Percentiles rank a stretch among this genome's conserved stretches.
Conservation (phyloP, 2,329 filamentous ascomycete species). For the Phialophora expanda region DNA sequence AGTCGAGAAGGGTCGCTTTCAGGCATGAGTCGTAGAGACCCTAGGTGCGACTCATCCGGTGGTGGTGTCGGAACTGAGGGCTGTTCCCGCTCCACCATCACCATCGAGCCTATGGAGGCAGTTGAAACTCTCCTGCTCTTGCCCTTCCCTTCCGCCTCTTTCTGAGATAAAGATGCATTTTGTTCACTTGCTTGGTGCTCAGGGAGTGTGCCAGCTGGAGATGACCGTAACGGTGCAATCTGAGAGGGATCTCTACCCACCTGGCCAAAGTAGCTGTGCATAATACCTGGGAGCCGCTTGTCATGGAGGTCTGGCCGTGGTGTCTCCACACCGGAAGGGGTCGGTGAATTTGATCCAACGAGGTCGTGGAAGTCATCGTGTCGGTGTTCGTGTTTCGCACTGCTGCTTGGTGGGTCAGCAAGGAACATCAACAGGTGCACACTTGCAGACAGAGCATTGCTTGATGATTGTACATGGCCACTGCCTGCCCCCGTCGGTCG, state of each 20-base stretch:
- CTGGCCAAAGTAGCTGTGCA: conserved; percentile 97
- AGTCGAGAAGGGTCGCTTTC: conserved; percentile 45
- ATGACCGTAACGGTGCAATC: conserved; percentile 50
- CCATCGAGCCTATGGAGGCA: conserved; percentile 50
- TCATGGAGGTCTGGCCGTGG: conserved; percentile 92
- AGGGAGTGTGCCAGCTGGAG: conserved; percentile 45
- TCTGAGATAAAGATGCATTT: conserved; percentile 22
- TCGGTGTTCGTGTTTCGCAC: conserved; percentile 43
- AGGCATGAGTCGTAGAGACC: conserved; percentile 40
- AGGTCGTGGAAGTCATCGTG: conserved; percentile 48
- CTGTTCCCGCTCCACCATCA: conserved; percentile 50
- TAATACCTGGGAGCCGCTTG: conserved; percentile 92
- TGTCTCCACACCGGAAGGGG: conserved; percentile 88
- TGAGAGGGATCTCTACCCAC: conserved; percentile 86
- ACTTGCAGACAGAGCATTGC: conserved; percentile 20
- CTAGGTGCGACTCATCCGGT: conserved; percentile 39
- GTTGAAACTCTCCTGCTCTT: conserved; percentile 41
- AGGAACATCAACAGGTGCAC: conserved; percentile 7
- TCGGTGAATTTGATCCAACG: conserved; percentile 75
- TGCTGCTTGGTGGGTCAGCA: conserved; percentile 35
- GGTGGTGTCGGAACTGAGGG: conserved; percentile 42
- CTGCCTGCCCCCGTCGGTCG: neutral
- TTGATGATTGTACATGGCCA: conserved; percentile 14
- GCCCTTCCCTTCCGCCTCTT: conserved; percentile 30
- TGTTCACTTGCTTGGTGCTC: conserved; percentile 32